phyloP scores from a whole-genome alignment of 306 rosid species.

The Alnus glutinosa region DNA sequence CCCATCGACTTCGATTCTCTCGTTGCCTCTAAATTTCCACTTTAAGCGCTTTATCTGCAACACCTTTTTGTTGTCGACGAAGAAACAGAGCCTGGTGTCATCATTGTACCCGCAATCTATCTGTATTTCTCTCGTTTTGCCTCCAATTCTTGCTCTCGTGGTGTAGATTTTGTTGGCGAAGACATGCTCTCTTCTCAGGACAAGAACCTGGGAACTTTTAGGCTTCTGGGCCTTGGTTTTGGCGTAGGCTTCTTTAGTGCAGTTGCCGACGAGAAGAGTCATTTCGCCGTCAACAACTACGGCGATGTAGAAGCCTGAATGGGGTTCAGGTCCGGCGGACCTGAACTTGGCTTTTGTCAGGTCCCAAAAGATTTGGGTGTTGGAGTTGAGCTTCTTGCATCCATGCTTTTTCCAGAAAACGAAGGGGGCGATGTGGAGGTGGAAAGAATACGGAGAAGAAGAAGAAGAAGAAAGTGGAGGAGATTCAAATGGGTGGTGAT shows the following conservation, averaged over 20 bases:
- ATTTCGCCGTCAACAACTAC: slow-evolving; percentile 61
- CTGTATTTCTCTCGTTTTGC: slow-evolving; percentile 52
- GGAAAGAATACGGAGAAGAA: slow-evolving; percentile 38
- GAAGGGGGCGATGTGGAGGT: slow-evolving; percentile 69
- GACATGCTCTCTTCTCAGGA: slow-evolving; percentile 73
- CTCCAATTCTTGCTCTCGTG: slow-evolving; percentile 66
- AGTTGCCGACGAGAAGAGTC: slow-evolving; percentile 69
- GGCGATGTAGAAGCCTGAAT: slow-evolving; percentile 65
- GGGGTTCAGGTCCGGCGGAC: slow-evolving; percentile 70
- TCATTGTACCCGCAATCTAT: slow-evolving; percentile 61
- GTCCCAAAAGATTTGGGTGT: slow-evolving; percentile 64
- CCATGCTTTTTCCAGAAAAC: slow-evolving; percentile 83
- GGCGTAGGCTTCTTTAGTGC: slow-evolving; percentile 50
- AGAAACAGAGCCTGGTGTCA: slow-evolving; percentile 43
- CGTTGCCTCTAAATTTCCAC: slow-evolving; percentile 91
- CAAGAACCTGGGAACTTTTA: slow-evolving; percentile 34
- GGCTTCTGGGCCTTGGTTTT: slow-evolving; percentile 49
- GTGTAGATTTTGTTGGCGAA: slow-evolving; percentile 56
- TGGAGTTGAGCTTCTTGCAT: slow-evolving; percentile 55
- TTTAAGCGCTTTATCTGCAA: slow-evolving; percentile 59
- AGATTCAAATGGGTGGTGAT: slow-evolving; percentile 57
- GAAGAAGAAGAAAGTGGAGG: slow-evolving; percentile 42
- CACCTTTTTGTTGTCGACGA: slow-evolving; percentile 50
- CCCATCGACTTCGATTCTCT: slow-evolving; percentile 62
- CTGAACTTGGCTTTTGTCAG: slow-evolving; percentile 63